A percentile compares a stretch with the other conserved stretches of the same genome.
Conservation (phyloP, 345 rosid genomes). For the Salix dunnii region DNA sequence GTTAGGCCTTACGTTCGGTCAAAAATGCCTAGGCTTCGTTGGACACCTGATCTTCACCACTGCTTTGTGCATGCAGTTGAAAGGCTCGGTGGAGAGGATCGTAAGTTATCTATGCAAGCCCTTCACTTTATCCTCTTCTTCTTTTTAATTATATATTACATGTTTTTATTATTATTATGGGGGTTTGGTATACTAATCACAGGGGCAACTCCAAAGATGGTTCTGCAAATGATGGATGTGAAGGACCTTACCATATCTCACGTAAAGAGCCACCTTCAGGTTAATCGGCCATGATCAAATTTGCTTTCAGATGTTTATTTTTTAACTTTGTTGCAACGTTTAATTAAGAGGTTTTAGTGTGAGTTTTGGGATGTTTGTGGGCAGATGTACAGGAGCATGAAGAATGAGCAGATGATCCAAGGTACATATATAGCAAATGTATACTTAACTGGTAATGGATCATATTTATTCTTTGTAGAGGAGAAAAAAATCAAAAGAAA, state of each 20-base stretch:
- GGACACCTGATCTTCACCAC: conserved; percentile 63
- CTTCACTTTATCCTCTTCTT: neutral
- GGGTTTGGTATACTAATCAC: neutral
- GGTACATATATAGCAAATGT: conserved; percentile 34
- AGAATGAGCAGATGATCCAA: conserved; percentile 56
- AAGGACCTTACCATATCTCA: conserved; percentile 67
- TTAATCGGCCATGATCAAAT: conserved; percentile 32
- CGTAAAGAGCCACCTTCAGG: conserved; percentile 86
- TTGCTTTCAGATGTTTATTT: neutral
- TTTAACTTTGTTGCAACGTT: neutral
- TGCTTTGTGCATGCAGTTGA: conserved; percentile 64
- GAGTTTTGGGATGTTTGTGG: neutral
- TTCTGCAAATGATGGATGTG: conserved; percentile 58
- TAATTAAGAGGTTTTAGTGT: neutral
- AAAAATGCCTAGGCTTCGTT: conserved; percentile 55
- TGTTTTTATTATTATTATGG: neutral
- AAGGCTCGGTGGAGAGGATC: conserved; percentile 60
- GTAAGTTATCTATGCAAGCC: conserved; percentile 28
- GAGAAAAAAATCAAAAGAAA: no score
- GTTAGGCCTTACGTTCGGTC: conserved; percentile 55
- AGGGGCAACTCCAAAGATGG: conserved; percentile 76
- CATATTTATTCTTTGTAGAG: no score
- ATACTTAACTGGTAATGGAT: no score
- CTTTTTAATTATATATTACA: neutral
- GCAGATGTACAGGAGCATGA: conserved; percentile 73